Evolutionary conservation across 768 basidiomycete species (phyloP), one percentile per base, ranked within the genome.

Genomic region (Favolaschia claudopus): DNA sequence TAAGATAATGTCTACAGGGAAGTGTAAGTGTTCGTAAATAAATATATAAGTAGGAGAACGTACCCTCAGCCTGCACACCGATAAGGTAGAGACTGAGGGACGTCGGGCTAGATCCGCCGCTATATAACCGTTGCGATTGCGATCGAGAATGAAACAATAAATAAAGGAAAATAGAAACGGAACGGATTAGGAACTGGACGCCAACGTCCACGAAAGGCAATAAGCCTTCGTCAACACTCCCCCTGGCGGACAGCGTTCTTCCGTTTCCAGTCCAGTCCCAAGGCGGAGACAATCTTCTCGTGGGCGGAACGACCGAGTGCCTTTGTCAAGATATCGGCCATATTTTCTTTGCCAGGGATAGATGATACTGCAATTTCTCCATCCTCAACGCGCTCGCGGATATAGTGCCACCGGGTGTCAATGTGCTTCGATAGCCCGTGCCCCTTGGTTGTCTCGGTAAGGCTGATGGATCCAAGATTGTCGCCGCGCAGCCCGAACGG

Each of bases 251-350:
- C 32, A 19, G 31, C 28, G 17, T 14, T 22, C 28, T 22, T 48
- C 46, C 25, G 10, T 27, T 22, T 31, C 46, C 46, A 48, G 31
- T 48, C 29, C 46, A 48, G 20, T 32, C 46, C 46, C 28, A 48
- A 6, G 29, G 6, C 8, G 6, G 17, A 7, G 19, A 48, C 46
- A 52, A 4, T 22, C 27, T 5, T 14, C 46, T 57, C 55, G 37
- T 57, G 55, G 4, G 27, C 28, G 1, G 12, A 19, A 8, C 55
- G 55, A 1, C 37, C 37, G 4, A 75, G 56, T 1, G 60, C 51
- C 63, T 75, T 76, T n/a, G 72, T 76, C 28, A 76, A 54, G 10
- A 69, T 50, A 54, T 76, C 74, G 7, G 75, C 72, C 2, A 62
- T 5, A 45, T 68, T 74, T 9, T 67, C 50, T 4, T 32, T 49